These are phyloP conservation scores for Paxillus rubicundulus DNA, from an alignment of 768 basidiomycete species.

Conservation along the genomic window DNA sequence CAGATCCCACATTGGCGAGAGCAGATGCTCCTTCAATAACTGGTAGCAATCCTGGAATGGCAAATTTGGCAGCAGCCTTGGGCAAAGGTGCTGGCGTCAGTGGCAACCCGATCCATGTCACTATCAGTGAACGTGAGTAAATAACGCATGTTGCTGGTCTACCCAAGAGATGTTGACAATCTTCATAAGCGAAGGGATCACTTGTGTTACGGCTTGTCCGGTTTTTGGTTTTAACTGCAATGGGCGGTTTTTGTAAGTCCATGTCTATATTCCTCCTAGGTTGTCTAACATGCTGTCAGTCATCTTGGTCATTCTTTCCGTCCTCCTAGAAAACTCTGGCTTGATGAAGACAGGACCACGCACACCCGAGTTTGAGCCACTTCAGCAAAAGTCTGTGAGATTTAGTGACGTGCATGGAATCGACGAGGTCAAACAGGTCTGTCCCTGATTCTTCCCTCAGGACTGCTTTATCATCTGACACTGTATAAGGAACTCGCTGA, in stretches of 20 bases:
- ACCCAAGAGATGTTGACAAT: neutral
- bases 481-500: constrained; percentile 79
- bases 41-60: constrained; percentile 34
- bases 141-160: neutral
- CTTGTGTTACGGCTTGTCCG: constrained; percentile 62
- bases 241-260: constrained; percentile 66
- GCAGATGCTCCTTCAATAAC: constrained; percentile 14
- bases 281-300: constrained; percentile 40
- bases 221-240: constrained; percentile 53
- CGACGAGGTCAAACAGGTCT: constrained; percentile 91
- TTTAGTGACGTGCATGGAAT: constrained; percentile 97
- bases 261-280: neutral
- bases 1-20: constrained; percentile 8
- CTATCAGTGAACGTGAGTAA: constrained; percentile 75
- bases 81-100: constrained; percentile 43
- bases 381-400: constrained; percentile 76
- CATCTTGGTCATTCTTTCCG: constrained; percentile 80
- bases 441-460: constrained; percentile 17
- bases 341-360: constrained; percentile 85
- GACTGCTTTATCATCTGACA: neutral
- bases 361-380: constrained; percentile 79
- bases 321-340: constrained; percentile 91
- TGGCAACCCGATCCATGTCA: constrained; percentile 71
- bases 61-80: constrained; percentile 42
- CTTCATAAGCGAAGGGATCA: constrained; percentile 58